Percentiles rank a stretch among this genome's conserved stretches.
These are phyloP conservation scores for Orobanche coerulescens DNA, from an alignment of 257 asterid genomes.

Conservation along the genomic window DNA sequence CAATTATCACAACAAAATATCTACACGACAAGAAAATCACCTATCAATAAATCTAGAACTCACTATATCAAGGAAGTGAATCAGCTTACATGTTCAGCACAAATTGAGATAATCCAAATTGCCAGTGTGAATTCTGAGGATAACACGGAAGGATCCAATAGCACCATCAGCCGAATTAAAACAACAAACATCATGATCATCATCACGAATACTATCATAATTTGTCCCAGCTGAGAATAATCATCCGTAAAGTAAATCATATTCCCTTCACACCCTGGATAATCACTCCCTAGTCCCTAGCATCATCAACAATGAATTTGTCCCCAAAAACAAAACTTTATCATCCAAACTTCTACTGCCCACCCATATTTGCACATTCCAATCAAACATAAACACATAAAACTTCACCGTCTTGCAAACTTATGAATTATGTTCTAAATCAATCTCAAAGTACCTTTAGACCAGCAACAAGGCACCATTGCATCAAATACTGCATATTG, in stretches of 20 bases:
- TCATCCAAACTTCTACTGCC: conserved; percentile 40
- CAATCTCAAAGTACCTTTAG: conserved; percentile 40
- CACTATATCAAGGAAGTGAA: background rate
- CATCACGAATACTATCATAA: conserved; percentile 40
- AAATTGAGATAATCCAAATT: conserved; percentile 70
- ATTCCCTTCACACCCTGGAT: conserved; percentile 53
- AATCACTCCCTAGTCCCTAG: conserved; percentile 50
- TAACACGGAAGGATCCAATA: conserved; percentile 38
- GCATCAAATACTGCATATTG: conserved; percentile 61
- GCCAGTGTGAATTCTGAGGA: conserved; percentile 52
- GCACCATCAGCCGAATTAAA: conserved; percentile 50
- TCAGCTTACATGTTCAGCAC: conserved; percentile 35
- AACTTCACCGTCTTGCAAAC: conserved; percentile 57
- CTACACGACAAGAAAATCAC: background rate
- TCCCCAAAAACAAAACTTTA: conserved; percentile 59
- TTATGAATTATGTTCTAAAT: conserved; percentile 30
- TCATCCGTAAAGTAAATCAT: conserved; percentile 68
- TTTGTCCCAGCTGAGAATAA: conserved; percentile 48
- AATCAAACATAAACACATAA: conserved; percentile 41
- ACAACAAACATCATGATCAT: conserved; percentile 62
- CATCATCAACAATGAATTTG: conserved; percentile 53
- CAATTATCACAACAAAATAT: background rate
- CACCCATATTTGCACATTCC: conserved; percentile 43
- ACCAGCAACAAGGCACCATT: conserved; percentile 54
- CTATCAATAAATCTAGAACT: background rate